Conservation (phyloP, 805 yeast genomes). For the Myxozyma monticola region DNA sequence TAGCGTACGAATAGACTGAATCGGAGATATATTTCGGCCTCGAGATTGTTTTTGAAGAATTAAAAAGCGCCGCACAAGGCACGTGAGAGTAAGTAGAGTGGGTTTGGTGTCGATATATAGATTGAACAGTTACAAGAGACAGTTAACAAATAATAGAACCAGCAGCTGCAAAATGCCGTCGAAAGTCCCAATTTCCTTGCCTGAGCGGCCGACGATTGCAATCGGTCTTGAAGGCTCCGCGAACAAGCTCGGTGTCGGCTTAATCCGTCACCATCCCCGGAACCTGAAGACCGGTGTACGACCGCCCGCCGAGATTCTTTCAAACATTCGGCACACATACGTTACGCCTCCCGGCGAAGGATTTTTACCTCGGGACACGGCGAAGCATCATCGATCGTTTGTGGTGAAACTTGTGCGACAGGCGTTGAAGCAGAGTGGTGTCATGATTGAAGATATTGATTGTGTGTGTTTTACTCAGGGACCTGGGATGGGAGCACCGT, state of each 20-base stretch:
- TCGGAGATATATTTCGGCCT: too few species aligned
- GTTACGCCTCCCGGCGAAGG: constrained; percentile 98
- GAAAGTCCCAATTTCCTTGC: not conserved
- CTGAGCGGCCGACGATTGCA: constrained; percentile 48
- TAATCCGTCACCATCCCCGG: constrained; percentile 73
- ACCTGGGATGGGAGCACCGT: constrained; percentile 99
- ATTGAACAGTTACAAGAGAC: too few species aligned
- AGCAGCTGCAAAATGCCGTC: constrained; percentile 22
- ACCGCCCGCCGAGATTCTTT: constrained; percentile 60
- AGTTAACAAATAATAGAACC: too few species aligned
- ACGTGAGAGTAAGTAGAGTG: too few species aligned
- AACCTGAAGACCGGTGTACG: constrained; percentile 45
- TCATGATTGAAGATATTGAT: constrained; percentile 43
- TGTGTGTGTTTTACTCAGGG: constrained; percentile 92
- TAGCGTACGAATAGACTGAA: too few species aligned
- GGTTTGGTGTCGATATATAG: too few species aligned
- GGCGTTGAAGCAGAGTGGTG: constrained; percentile 63
- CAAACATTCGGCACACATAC: constrained; percentile 95
- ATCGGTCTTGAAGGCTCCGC: constrained; percentile 97
- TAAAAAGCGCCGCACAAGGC: too few species aligned
- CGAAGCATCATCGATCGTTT: constrained; percentile 95
- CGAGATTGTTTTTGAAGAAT: too few species aligned
- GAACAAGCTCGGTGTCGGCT: constrained; percentile 92
- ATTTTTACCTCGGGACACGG: constrained; percentile 92
- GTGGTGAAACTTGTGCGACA: constrained; percentile 71